Evolutionary conservation across 1,284 basidiomycete species (phyloP).

Genomic region (Paramarasmius palmivorus): DNA sequence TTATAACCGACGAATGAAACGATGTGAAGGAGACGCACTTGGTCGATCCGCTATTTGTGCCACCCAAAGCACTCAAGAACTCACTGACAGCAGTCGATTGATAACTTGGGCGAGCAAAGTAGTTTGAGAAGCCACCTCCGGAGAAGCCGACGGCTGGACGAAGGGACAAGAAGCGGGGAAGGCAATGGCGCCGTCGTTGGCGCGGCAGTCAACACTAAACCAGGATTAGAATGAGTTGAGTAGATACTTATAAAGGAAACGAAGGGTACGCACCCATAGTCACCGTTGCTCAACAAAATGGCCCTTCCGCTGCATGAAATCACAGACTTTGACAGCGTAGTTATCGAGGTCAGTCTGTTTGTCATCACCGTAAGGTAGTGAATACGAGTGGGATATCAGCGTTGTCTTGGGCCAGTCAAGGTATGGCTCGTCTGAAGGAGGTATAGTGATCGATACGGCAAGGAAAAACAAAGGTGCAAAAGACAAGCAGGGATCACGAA

Average conservation of each 20-base stretch:
- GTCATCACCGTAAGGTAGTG: conserved; percentile 57
- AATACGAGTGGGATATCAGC: conserved; percentile 54
- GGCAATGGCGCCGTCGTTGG: conserved; percentile 58
- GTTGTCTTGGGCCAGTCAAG: conserved; percentile 49
- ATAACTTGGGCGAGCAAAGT: conserved; percentile 10
- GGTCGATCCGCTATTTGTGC: conserved; percentile 5
- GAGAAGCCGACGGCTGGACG: conserved; percentile 60
- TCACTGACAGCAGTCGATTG: conserved; percentile 5
- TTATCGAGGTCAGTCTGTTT: conserved; percentile 57
- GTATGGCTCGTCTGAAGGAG: conserved; percentile 56
- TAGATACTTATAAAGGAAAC: background rate
- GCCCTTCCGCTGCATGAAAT: conserved; percentile 63
- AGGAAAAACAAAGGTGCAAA: too few species aligned
- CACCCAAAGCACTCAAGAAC: conserved; percentile 8
- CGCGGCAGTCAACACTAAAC: conserved; percentile 53
- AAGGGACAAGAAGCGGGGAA: conserved; percentile 78
- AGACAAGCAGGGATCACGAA: too few species aligned
- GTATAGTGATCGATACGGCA: too few species aligned
- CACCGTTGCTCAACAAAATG: conserved; percentile 68
- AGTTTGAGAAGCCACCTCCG: conserved; percentile 55
- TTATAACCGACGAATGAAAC: background rate
- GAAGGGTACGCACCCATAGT: conserved; percentile 39
- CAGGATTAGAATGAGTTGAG: background rate
- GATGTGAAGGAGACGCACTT: background rate
- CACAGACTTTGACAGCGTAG: conserved; percentile 59